Conservation (phyloP, 768 basidiomycete genomes). For the Sporobolomyces pararoseus region DNA sequence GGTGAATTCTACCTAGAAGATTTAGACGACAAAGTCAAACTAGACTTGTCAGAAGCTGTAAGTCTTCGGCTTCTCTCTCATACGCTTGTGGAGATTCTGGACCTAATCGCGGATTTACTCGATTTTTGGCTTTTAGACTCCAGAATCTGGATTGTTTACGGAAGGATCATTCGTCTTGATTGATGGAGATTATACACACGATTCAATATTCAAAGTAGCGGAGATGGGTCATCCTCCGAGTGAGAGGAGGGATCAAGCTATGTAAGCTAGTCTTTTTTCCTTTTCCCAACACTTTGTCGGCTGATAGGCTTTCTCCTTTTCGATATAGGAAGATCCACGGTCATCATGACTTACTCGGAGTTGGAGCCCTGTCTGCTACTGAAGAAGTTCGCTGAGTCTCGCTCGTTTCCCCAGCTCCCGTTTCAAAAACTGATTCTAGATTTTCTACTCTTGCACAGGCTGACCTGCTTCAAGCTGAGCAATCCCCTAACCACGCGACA, state of each 20-base stretch:
- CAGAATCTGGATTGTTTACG: conserved; percentile 91
- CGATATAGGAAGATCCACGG: conserved; percentile 76
- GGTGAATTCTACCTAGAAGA: conserved; percentile 89
- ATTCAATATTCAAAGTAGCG: conserved; percentile 78
- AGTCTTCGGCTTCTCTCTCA: conserved; percentile 46
- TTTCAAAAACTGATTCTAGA: background rate
- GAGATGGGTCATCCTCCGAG: conserved; percentile 98
- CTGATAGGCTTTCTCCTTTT: background rate
- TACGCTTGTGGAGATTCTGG: too few species aligned
- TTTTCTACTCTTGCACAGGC: conserved; percentile 17
- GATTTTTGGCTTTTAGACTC: conserved; percentile 56
- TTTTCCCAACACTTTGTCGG: too few species aligned
- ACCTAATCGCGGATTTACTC: too few species aligned
- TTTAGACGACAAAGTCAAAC: conserved; percentile 78
- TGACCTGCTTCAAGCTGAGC: conserved; percentile 29
- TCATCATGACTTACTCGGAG: conserved; percentile 95
- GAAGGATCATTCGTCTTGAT: conserved; percentile 93
- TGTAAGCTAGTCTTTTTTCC: conserved; percentile 54
- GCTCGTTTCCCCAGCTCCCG: background rate
- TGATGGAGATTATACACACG: conserved; percentile 93
- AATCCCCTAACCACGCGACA: conserved; percentile 46
- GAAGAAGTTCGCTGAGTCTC: conserved; percentile 68
- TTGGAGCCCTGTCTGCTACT: conserved; percentile 78
- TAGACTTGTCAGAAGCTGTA: conserved; percentile 84
- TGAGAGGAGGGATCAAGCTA: conserved; percentile 75